These are phyloP conservation scores for Candida suzukii DNA, from an alignment of 805 yeast species.

Conservation along the genomic window DNA sequence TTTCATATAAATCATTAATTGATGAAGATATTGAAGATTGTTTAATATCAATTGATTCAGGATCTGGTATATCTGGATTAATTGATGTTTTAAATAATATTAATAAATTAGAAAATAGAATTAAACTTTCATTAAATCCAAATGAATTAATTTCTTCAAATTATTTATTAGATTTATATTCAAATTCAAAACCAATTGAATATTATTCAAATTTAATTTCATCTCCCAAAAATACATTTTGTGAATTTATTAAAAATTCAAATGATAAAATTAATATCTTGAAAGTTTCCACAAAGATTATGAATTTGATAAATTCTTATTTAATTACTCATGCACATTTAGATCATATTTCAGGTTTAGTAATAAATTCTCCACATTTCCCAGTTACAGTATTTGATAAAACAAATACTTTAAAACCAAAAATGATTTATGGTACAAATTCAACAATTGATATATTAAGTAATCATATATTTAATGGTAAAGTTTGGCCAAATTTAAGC, in stretches of 20 bases:
- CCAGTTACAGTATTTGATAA: conserved; percentile 7
- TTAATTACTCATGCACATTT: conserved; percentile 78
- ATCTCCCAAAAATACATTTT: not conserved
- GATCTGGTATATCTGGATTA: conserved; percentile 59
- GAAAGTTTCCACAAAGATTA: conserved; percentile 1
- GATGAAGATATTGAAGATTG: conserved; percentile 21
- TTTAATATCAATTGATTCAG: conserved; percentile 69
- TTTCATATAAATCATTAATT: conserved; percentile 33
- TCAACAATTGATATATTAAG: conserved; percentile 47
- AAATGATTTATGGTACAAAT: conserved; percentile 45
- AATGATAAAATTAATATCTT: not conserved
- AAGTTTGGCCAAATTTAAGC: conserved; percentile 72
- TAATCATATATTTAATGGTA: conserved; percentile 60
- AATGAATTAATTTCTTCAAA: not conserved
- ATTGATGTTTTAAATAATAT: conserved; percentile 25
- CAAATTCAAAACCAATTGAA: conserved; percentile 5
- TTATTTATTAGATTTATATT: conserved; percentile 12
- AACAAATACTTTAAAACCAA: conserved; percentile 20
- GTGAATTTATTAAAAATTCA: not conserved
- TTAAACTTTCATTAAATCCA: not conserved
- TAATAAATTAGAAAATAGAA: not conserved
- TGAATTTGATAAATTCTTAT: conserved; percentile 20
- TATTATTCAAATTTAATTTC: conserved; percentile 6
- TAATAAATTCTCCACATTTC: conserved; percentile 63
- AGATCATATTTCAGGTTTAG: conserved; percentile 69